phyloP scores from a whole-genome alignment of 768 basidiomycete genomes.

The Agrocybe praecox region DNA sequence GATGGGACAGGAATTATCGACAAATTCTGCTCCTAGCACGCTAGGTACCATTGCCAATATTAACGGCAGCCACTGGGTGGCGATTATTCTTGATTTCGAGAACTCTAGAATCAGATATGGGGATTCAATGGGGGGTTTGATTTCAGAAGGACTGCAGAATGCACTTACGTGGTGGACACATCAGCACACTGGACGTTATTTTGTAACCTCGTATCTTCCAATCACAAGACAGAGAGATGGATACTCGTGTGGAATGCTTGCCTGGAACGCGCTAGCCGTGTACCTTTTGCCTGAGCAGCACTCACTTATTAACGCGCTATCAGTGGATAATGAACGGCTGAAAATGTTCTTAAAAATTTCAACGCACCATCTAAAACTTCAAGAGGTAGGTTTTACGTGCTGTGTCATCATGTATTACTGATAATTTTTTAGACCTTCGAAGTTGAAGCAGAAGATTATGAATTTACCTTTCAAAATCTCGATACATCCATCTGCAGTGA shows the following conservation, averaged over 20 bases:
- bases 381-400: background rate
- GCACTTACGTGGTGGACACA: slow-evolving; percentile 8
- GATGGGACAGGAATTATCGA: background rate
- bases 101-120: slow-evolving; percentile 2
- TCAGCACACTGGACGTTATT: slow-evolving; percentile 1
- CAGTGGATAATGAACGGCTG: background rate
- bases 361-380: background rate
- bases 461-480: background rate
- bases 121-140: slow-evolving; percentile 1
- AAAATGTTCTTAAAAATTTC: background rate
- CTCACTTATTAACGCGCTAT: background rate
- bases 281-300: background rate
- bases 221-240: slow-evolving; percentile 4
- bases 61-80: slow-evolving; percentile 11
- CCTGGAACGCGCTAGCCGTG: slow-evolving; percentile 5
- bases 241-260: slow-evolving; percentile 7
- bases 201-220: background rate
- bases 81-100: slow-evolving; percentile 4
- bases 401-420: background rate
- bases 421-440: background rate
- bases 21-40: background rate
- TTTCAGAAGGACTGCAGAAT: background rate
- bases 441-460: background rate
- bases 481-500: background rate
- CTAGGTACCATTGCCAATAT: slow-evolving; percentile 1